Base-by-base conservation (phyloP, 2,329 filamentous ascomycete species). In the Colletotrichum shisoi region DNA sequence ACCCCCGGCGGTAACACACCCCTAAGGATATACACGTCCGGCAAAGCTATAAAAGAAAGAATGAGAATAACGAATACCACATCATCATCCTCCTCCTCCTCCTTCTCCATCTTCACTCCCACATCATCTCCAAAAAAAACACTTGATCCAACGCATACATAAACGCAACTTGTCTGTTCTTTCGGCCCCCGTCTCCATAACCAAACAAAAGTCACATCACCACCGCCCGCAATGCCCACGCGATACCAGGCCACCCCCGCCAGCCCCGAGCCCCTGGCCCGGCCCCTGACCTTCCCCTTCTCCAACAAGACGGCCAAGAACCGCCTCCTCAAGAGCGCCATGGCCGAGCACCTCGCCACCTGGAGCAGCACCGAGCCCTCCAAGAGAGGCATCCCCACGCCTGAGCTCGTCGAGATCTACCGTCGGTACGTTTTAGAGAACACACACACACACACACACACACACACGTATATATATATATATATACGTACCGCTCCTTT, bases 301-400 rank as follows among this genome's bases (percentile, higher is more conserved):
- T 84, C 83, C 51, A 81, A 82, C 58, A 81, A 79, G 63, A 84
- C 82, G 2, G 87, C 87, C 2, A 83, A 83, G 48, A 91, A 91
- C 73, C 81, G 87, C n/a, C 87, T 90, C 72, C 75, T 90, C 70
- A 91, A 91, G 75, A 87, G 80, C 6, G 85, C 89, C 48, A 90
- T 91, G 88, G 85, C 85, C 2, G 89, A 91, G 74, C 79, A 83
- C 8, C 77, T 90, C 15, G 85, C 87, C 0, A 86, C 83, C 5
- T 91, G 86, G 86, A 81, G 85, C 65, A 79, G 83, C 7, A 81
- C 81, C 27, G 80, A 86, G 63, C 71, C 84, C 9, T 76, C 82
- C 24, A 80, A 80, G 3, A 82, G 88, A 48, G 80, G 80, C 0
- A 71, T 81, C 24, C 80, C 79, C 1, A 76, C 77, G 3, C 70